Evolutionary conservation across 768 basidiomycete species (phyloP).

Genomic region (Lentinus tigrinus): DNA sequence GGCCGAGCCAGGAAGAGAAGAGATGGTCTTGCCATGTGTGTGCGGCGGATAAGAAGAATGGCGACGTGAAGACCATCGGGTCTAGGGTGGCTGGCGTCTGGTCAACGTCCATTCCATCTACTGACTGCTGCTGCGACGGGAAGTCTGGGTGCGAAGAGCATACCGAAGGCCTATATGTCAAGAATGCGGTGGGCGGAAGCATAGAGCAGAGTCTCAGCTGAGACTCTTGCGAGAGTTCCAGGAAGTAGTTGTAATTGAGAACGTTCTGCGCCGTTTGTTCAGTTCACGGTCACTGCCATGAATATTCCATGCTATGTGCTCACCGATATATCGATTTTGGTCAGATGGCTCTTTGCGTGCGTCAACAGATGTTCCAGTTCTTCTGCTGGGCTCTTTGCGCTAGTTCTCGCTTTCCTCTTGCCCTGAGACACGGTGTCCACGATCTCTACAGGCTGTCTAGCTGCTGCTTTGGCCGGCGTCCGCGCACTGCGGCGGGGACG

Average conservation of each 20-base stretch:
- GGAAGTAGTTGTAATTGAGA: constrained; percentile 23
- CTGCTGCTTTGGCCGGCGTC: constrained; percentile 11
- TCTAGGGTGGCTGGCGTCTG: constrained; percentile 30
- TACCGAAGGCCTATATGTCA: constrained; percentile 16
- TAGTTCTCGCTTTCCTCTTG: constrained; percentile 15
- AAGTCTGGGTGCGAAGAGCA: constrained; percentile 27
- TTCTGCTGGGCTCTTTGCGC: constrained; percentile 30
- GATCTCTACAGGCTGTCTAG: neutral
- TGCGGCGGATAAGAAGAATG: constrained; percentile 53
- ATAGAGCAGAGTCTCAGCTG: constrained; percentile 24
- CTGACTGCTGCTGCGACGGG: neutral
- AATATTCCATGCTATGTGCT: neutral
- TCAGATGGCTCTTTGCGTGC: constrained; percentile 48
- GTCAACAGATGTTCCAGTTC: constrained; percentile 42
- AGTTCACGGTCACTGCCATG: neutral
- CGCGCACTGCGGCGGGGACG: constrained; percentile 13
- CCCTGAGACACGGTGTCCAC: neutral
- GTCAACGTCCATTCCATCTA: constrained; percentile 16
- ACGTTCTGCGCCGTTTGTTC: constrained; percentile 12
- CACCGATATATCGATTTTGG: constrained; percentile 50
- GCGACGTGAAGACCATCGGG: constrained; percentile 44
- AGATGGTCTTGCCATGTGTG: constrained; percentile 63
- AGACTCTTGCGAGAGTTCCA: constrained; percentile 27
- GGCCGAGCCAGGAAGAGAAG: constrained; percentile 49
- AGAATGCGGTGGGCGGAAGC: constrained; percentile 31